Base-by-base conservation (phyloP, 176 grass and related monocot genomes). In the Paspalum notatum region DNA sequence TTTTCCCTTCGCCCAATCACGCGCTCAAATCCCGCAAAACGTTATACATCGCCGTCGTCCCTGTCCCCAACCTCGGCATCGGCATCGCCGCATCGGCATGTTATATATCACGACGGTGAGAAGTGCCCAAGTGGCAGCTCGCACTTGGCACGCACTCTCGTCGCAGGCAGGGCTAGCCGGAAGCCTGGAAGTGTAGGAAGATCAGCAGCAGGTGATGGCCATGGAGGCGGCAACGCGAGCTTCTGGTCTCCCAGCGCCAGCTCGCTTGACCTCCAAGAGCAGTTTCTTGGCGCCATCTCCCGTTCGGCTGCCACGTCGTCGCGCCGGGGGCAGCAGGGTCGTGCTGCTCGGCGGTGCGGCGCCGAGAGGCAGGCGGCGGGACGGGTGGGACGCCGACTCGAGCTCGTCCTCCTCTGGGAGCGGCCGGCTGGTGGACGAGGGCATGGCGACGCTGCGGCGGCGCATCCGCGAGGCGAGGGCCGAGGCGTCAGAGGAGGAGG, bases 371-470 rank as follows among this genome's bases (percentile, higher is more conserved):
- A 38, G 81, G 7, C 52, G 24, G 47, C 62, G 24, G 17, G 71
- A 67, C 60, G 59, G 43, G 32, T 38, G 75, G 69, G 82, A 50
- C 8, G 18, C 44, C 75, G 75, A 66, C 43, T 44, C 71, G 62
- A 13, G 38, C 48, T 41, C 64, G 17, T 61, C 76, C 32, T 24
- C 62, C 9, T 17, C 48, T n/a, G 77, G 57, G 71, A 63, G 72
- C 8, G 59, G 66, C 12, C 18, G 50, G 66, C 59, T 87, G 44
- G 88, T 97, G 20, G 91, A 93, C 60, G 84, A 87, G 84, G 90
- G 70, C 81, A 93, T 97, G 94, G 80, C 60, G 74, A 71, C 89
- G 39, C 91, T 97, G 58, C 74, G 86, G 40, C 72, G 85, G 59
- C 78, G 83, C 54, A 93, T 93, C 59, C 80, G 87, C 11, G 86